Base-by-base conservation (phyloP, 495 filamentous ascomycete genomes). In the Aspergillus funiculosus region DNA sequence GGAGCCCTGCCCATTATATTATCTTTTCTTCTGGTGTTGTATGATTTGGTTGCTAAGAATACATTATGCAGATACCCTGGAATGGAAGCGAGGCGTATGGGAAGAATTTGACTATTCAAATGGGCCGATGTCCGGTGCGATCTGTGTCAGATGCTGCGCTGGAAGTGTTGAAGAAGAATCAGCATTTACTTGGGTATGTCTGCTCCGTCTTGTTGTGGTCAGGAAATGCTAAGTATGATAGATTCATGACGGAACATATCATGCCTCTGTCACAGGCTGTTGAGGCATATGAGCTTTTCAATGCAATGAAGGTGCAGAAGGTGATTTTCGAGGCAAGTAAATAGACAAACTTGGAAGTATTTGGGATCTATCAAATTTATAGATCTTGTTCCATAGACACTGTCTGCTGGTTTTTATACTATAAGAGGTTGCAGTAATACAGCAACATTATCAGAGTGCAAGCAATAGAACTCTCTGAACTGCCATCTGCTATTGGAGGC, bases 261-360 rank as follows among this genome's bases (percentile, higher is more conserved):
- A 94, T 96, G 87, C 86, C 87, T 15, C 73, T 96, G 30, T 77
- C 78, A 2, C 71, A 88, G 49, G 92, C 89, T 2, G 82, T 89
- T 10, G 85, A 90, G 60, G 92, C 84, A 6, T 96, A 95, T 67
- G 85, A 94, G 29, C 62, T 96, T 15, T 96, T 95, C 68, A 86
- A 97, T 56, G 80, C 82, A 50, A 89, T 91, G 87, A 82, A 92
- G 68, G 87, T 80, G 43, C 89, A 95, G 56, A 98, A 98, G 75
- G 73, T 77, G 21, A 67, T 83, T 4, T 84, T 83, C 47, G 69
- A 79, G 53, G 74, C 73, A 10, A 64, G 68, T 32, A 67, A 74
- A 55, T 77, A 64, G 50, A 42, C 15, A 11, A 6, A 15, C 27
- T 14, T 30, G 14, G n/a, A n/a, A n/a, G n/a, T n/a, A n/a, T n/a